Evolutionary conservation across 2,329 filamentous ascomycete species (phyloP).

Genomic region (Colletotrichum viniferum): DNA sequence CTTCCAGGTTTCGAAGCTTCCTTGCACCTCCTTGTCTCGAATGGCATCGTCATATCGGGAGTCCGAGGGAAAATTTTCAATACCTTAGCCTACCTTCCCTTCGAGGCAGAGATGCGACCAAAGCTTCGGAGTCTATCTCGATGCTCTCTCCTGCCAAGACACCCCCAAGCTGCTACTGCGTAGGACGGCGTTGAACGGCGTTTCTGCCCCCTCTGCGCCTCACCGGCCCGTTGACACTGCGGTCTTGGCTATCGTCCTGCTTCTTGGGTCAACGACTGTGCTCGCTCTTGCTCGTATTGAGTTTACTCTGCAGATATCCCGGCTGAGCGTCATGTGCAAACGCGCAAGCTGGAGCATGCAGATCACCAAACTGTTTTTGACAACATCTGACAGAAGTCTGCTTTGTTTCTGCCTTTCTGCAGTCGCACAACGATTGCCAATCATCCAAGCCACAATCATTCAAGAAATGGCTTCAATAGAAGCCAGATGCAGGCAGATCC

Average conservation of each 20-base stretch:
- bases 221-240: conserved; percentile 1
- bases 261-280: neutral
- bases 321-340: neutral
- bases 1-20: neutral
- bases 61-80: neutral
- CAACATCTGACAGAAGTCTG: neutral
- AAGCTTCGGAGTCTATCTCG: neutral
- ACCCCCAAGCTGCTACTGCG: conserved; percentile 9
- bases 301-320: neutral
- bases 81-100: neutral
- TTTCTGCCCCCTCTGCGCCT: conserved; percentile 11
- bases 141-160: neutral
- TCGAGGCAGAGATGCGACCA: neutral
- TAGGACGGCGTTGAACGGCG: conserved; percentile 1
- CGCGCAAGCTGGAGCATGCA: neutral
- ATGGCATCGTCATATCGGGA: neutral
- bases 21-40: neutral
- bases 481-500: neutral
- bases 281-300: neutral
- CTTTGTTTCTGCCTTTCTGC: neutral
- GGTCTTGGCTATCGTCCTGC: conserved; percentile 1
- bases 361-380: neutral
- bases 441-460: neutral
- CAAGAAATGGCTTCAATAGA: neutral
- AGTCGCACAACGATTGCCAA: neutral